Base-by-base conservation (phyloP, 306 rosid species). In the Rosa persica region DNA sequence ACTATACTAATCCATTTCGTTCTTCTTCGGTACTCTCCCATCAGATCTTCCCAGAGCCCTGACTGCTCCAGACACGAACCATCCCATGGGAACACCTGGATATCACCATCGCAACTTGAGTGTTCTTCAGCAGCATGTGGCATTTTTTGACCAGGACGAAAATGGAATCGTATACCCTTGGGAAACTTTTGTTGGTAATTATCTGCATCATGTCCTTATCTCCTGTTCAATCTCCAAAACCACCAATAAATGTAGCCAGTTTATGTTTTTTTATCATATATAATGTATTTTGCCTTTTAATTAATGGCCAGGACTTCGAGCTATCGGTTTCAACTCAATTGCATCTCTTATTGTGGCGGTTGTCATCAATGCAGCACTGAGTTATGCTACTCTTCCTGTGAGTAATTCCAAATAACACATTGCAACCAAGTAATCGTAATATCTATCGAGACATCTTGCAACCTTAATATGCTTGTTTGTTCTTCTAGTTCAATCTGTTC, bases 151-250 rank as follows among this genome's bases (percentile, higher is more conserved):
- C 88, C 87, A 61, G 68, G 96, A 92, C 70, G 89, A 84, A 77
- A 80, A 92, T 55, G 98, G 97, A 43, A 88, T 92, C 61, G 22
- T 92, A 76, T 95, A 92, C 73, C 98, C 98, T 12, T 95, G 96
- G 98, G 98, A 95, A 81, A 95, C 97, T 52, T 92, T 84, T 62
- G 42, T 49, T 30, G 98, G 97, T 88, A 16, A 20, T 5, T 60
- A 13, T 22, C 52, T 66, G 23, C 40, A 19, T 66, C 71, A 19
- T 15, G 16, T 66, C 25, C 6, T 39, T 19, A 39, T 13, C 11
- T 8, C 12, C 11, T 42, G 69, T n/a, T 52, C 12, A 36, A 19
- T 0, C 13, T 40, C 52, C 19, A 42, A 20, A 38, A 22, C 4
- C 40, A 58, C 5, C 27, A 23, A 23, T 13, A 6, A 34, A 30